Percentiles rank a stretch among this genome's conserved stretches.
These are phyloP conservation scores for Pyrus pyrifolia DNA, from an alignment of 306 rosid genomes.

Conservation along the genomic window DNA sequence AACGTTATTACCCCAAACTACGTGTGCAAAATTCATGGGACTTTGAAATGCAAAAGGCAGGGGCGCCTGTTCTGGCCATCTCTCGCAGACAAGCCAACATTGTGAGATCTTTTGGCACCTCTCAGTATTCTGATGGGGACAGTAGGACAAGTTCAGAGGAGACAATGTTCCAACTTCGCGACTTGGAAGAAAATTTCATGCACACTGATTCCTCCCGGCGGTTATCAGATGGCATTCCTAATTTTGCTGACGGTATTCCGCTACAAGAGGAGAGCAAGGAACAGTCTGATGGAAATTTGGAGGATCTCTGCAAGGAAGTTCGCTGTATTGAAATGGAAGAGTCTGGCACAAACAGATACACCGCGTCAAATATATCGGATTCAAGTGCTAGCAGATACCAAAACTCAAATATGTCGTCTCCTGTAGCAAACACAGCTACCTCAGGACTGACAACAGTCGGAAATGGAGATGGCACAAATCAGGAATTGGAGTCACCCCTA, in stretches of 20 bases:
- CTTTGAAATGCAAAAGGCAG: conserved; percentile 33
- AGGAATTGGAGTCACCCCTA: conserved; percentile 29
- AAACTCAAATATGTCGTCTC: conserved; percentile 45
- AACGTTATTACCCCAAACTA: conserved; percentile 53
- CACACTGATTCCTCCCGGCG: conserved; percentile 37
- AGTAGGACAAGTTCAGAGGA: conserved; percentile 64
- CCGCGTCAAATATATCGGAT: conserved; percentile 29
- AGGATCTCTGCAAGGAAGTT: conserved; percentile 68
- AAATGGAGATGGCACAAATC: conserved; percentile 27
- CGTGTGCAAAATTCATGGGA: conserved; percentile 57
- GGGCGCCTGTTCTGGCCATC: conserved; percentile 23
- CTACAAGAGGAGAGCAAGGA: conserved; percentile 40
- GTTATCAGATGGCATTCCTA: conserved; percentile 24
- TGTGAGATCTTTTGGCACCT: conserved; percentile 60
- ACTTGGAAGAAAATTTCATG: conserved; percentile 46
- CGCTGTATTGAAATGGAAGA: conserved; percentile 72
- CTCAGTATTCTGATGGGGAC: conserved; percentile 67
- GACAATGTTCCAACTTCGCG: conserved; percentile 52
- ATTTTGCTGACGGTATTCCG: conserved; percentile 26
- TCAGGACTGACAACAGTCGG: conserved; percentile 35
- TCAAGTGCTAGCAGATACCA: conserved; percentile 36
- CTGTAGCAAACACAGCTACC: conserved; percentile 33
- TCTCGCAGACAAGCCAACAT: conserved; percentile 28
- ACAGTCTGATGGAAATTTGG: conserved; percentile 41
- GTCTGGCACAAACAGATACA: conserved; percentile 22